phyloP scores from a whole-genome alignment of 2,329 filamentous ascomycete species.

The Talaromyces sp. region DNA sequence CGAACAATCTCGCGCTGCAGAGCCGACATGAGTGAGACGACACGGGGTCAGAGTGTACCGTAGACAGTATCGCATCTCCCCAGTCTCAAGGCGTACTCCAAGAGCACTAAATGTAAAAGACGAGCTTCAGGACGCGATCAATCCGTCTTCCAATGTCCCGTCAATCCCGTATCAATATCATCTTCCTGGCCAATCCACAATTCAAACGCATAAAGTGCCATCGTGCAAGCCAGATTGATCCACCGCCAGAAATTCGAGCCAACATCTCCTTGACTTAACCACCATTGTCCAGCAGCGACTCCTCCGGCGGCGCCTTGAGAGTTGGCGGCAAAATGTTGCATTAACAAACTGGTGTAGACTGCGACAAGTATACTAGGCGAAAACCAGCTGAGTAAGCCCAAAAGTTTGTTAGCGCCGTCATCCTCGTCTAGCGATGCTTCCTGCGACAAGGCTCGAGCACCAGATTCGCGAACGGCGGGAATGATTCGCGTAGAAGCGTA shows the following conservation, averaged over 20 bases:
- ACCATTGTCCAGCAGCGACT: conserved; percentile 66
- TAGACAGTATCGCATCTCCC: neutral
- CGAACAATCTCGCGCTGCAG: neutral
- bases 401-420: conserved; percentile 72
- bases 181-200: conserved; percentile 71
- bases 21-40: neutral
- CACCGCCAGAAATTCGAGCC: conserved; percentile 89
- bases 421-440: conserved; percentile 82
- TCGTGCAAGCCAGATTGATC: conserved; percentile 86
- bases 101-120: neutral
- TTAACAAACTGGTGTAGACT: conserved; percentile 89
- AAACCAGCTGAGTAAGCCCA: conserved; percentile 88
- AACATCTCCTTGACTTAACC: conserved; percentile 78
- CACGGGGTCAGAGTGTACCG: neutral
- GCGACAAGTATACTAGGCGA: conserved; percentile 91
- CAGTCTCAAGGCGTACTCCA: neutral
- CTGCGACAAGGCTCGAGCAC: conserved; percentile 75
- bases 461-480: conserved; percentile 82
- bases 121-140: conserved; percentile 44
- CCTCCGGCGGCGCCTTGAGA: conserved; percentile 54
- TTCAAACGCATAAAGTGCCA: conserved; percentile 86
- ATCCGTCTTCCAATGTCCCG: conserved; percentile 89
- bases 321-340: conserved; percentile 88
- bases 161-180: conserved; percentile 66
- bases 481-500: conserved; percentile 96